Evolutionary conservation across 306 rosid species (phyloP).

Genomic region (Quercus suber): DNA sequence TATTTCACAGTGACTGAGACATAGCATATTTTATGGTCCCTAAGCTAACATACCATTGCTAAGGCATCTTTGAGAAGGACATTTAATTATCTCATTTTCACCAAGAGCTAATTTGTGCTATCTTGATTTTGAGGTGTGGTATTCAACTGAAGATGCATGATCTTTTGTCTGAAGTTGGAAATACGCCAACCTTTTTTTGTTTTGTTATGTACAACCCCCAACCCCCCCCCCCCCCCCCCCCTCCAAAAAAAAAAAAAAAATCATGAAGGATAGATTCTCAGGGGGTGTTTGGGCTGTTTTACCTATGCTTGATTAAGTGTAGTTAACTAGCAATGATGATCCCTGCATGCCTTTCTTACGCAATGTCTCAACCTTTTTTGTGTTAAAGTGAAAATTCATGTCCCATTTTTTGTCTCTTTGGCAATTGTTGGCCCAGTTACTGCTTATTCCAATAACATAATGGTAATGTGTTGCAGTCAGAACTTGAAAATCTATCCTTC

Average conservation of each 20-base stretch:
- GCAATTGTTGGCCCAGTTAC: slow-evolving; percentile 6
- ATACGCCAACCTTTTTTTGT: not conserved
- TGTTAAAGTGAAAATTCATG: slow-evolving; percentile 5
- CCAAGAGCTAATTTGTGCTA: not conserved
- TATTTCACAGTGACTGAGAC: not conserved
- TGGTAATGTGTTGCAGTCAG: slow-evolving; percentile 62
- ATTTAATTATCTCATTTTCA: not conserved
- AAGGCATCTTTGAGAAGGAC: not conserved
- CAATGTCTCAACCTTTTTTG: not conserved
- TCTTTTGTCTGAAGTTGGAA: not conserved
- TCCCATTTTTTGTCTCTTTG: slow-evolving; percentile 6
- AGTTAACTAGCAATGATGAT: not conserved
- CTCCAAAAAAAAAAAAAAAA: too few species aligned
- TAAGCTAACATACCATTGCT: not conserved
- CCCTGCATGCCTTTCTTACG: not conserved
- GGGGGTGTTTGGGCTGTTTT: not conserved
- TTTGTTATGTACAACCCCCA: not conserved
- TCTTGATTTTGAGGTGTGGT: not conserved
- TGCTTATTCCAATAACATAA: slow-evolving; percentile 7
- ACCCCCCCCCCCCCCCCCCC: too few species aligned
- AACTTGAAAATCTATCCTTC: slow-evolving; percentile 94
- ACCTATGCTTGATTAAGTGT: not conserved
- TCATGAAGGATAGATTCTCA: too few species aligned
- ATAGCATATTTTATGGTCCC: not conserved
- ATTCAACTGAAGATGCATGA: not conserved